Evolutionary conservation across 371 early-diverging fungal genomes (phyloP).

Genomic region (Mucor saturninus): DNA sequence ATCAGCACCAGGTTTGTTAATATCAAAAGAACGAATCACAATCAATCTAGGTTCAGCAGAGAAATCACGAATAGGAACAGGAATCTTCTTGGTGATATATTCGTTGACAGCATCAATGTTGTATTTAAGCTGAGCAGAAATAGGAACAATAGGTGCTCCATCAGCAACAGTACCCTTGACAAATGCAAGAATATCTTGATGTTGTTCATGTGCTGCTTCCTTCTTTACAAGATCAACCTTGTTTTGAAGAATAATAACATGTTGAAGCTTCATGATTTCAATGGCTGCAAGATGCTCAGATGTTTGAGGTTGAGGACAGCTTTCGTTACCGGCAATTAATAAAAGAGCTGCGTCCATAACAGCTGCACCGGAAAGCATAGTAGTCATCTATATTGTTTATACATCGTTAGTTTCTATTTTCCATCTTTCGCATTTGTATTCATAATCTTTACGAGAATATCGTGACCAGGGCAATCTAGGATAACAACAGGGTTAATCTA

Average conservation of each 20-base stretch:
- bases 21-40: conserved; percentile 99
- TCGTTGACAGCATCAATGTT: conserved; percentile 99
- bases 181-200: conserved; percentile 95
- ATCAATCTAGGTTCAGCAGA: conserved; percentile 93
- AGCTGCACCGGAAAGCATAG: conserved; percentile 99
- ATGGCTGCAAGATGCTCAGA: conserved; percentile 99
- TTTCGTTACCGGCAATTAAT: conserved; percentile 99
- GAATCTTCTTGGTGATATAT: conserved; percentile 98
- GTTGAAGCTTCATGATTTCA: conserved; percentile 98
- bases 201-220: conserved; percentile 93
- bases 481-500: not conserved
- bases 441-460: conserved; percentile 79
- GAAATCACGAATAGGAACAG: conserved; percentile 96
- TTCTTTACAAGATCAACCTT: conserved; percentile 99
- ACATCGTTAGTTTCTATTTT: not conserved
- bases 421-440: not conserved
- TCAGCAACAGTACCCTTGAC: conserved; percentile 96
- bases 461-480: conserved; percentile 99
- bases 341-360: conserved; percentile 99
- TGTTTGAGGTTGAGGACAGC: conserved; percentile 99
- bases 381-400: conserved; percentile 83
- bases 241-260: conserved; percentile 99
- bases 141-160: conserved; percentile 98
- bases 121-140: conserved; percentile 99
- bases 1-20: conserved; percentile 99